Evolutionary conservation across 2,329 filamentous ascomycete genomes (phyloP).

Genomic region (Pseudocercospora macadamiae): DNA sequence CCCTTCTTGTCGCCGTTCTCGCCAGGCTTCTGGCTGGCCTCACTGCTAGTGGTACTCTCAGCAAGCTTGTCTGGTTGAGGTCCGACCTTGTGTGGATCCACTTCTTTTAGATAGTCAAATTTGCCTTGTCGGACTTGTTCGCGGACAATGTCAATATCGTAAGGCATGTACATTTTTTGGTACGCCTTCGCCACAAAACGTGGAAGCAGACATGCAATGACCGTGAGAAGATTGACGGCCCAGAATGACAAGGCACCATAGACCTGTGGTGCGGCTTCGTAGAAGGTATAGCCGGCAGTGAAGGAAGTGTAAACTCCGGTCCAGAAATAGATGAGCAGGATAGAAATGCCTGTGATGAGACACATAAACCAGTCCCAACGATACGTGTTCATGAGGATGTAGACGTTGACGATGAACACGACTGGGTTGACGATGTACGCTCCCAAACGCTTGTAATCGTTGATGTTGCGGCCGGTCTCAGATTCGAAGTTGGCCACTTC

Average conservation of each 20-base stretch:
- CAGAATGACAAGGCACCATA: constrained; percentile 85
- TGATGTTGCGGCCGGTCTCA: constrained; percentile 72
- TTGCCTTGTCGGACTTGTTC: constrained; percentile 85
- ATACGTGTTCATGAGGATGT: constrained; percentile 95
- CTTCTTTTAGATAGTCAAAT: constrained; percentile 72
- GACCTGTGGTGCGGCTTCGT: constrained; percentile 74
- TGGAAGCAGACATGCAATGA: constrained; percentile 81
- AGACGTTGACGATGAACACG: constrained; percentile 87
- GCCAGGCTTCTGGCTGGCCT: constrained; percentile 38
- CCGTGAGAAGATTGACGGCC: constrained; percentile 77
- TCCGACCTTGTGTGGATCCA: constrained; percentile 47
- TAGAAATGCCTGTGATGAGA: constrained; percentile 78
- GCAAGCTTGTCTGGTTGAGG: constrained; percentile 50
- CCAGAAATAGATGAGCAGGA: constrained; percentile 91
- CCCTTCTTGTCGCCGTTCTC: constrained; percentile 28
- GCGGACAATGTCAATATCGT: constrained; percentile 91
- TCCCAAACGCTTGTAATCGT: constrained; percentile 82
- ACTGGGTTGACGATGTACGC: constrained; percentile 83
- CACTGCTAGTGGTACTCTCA: constrained; percentile 62
- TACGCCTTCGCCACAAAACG: constrained; percentile 83
- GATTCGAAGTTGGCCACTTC: constrained; percentile 68
- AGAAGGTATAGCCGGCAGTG: constrained; percentile 65
- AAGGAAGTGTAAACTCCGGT: constrained; percentile 81
- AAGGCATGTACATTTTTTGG: constrained; percentile 92
- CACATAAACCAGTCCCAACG: constrained; percentile 97